A percentile compares a stretch with the other conserved stretches of the same genome.
Evolutionary conservation across 495 filamentous ascomycete genomes (phyloP).

Genomic region (Opeltia flavorubescens): DNA sequence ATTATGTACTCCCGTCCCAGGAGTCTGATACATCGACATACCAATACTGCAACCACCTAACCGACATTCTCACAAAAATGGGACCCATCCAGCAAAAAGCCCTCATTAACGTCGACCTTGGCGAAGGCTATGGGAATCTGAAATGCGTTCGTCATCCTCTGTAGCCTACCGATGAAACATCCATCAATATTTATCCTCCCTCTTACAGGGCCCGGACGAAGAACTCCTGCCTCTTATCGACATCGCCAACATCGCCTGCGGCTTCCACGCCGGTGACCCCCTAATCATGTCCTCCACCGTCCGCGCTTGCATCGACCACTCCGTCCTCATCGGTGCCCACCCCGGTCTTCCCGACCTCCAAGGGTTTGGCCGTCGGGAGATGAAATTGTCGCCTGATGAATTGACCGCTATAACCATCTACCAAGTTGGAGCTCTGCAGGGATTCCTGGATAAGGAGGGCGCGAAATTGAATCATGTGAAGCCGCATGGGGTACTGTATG

Average conservation of each 20-base stretch:
- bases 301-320: slow-evolving; percentile 37
- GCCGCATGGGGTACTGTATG: slow-evolving; percentile 41
- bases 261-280: slow-evolving; percentile 46
- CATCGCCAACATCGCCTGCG: slow-evolving; percentile 50
- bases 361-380: slow-evolving; percentile 46
- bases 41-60: no score
- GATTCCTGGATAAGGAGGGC: slow-evolving; percentile 38
- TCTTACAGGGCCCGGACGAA: slow-evolving; percentile 33
- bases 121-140: slow-evolving; percentile 29
- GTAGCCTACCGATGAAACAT: background rate
- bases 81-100: slow-evolving; percentile 32
- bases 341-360: slow-evolving; percentile 47
- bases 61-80: no score
- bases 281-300: slow-evolving; percentile 47
- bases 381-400: slow-evolving; percentile 40
- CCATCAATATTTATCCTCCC: background rate
- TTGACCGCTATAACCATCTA: slow-evolving; percentile 42
- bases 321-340: slow-evolving; percentile 41
- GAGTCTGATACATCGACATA: no score
- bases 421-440: slow-evolving; percentile 45
- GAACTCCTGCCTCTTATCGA: slow-evolving; percentile 45
- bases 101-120: slow-evolving; percentile 38
- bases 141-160: slow-evolving; percentile 7
- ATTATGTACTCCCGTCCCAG: no score
- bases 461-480: slow-evolving; percentile 46